Conservation (phyloP, 257 asterid species). For the Agastache rugosa region DNA sequence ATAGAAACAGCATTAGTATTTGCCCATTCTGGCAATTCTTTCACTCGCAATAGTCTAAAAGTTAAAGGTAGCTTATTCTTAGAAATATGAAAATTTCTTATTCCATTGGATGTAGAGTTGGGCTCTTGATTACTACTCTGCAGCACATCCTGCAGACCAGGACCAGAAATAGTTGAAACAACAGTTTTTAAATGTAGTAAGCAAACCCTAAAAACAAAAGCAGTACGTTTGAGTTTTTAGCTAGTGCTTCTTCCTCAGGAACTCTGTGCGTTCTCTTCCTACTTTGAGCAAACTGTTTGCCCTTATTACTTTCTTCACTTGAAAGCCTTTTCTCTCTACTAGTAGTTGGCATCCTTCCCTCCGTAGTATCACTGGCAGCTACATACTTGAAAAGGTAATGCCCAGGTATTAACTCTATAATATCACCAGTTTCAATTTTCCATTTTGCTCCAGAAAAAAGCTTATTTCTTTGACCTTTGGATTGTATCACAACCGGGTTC, state of each 20-base stretch:
- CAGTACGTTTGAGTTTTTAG: constrained; percentile 42
- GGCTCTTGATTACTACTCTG: constrained; percentile 35
- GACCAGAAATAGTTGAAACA: constrained; percentile 29
- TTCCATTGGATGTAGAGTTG: constrained; percentile 51
- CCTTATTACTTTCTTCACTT: constrained; percentile 50
- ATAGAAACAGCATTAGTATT: constrained; percentile 91
- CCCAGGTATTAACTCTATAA: constrained; percentile 89
- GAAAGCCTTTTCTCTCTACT: constrained; percentile 58
- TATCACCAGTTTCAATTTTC: constrained; percentile 66
- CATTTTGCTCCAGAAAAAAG: constrained; percentile 69
- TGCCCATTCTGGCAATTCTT: constrained; percentile 86
- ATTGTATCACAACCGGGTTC: constrained; percentile 82
- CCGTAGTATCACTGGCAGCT: constrained; percentile 36
- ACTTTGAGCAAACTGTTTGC: constrained; percentile 41
- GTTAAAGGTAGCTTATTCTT: constrained; percentile 58
- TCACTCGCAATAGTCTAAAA: constrained; percentile 78
- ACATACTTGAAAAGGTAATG: constrained; percentile 80
- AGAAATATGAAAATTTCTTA: constrained; percentile 55
- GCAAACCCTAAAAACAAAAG: constrained; percentile 7
- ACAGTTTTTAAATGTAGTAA: background rate
- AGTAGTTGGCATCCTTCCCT: constrained; percentile 34
- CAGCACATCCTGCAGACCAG: constrained; percentile 40
- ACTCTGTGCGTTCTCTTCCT: constrained; percentile 58
- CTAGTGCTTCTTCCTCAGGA: constrained; percentile 47
- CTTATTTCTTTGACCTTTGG: constrained; percentile 67